Conservation (phyloP, 192 early-diverging fungal genomes). For the Backusella liffmaniae region DNA sequence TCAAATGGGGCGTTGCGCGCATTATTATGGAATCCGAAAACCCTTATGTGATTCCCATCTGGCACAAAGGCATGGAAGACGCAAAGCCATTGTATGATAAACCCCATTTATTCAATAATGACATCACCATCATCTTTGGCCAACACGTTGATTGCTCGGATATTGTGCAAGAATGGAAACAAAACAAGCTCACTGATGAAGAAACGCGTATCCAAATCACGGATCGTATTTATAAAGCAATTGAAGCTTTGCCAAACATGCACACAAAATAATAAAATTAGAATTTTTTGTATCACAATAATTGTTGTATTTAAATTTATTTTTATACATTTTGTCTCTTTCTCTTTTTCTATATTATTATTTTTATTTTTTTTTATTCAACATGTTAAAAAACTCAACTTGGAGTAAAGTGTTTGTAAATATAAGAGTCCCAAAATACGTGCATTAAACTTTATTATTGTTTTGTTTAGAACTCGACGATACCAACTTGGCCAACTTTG, state of each 20-base stretch:
- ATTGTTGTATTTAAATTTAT: constrained; percentile 1
- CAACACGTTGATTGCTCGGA: constrained; percentile 69
- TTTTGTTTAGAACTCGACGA: constrained; percentile 23
- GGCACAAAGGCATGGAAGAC: constrained; percentile 64
- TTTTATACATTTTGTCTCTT: not conserved
- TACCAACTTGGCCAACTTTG: constrained; percentile 35
- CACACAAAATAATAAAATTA: not conserved
- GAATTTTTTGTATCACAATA: not conserved
- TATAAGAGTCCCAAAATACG: not conserved
- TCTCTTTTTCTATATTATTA: constrained; percentile 14
- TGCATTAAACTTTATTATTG: not conserved
- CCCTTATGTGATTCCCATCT: constrained; percentile 72
- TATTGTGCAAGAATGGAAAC: constrained; percentile 55
- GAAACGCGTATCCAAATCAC: constrained; percentile 56
- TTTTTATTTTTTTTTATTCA: not conserved
- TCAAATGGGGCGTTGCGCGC: constrained; percentile 88
- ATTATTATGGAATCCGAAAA: constrained; percentile 76
- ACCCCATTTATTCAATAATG: constrained; percentile 52
- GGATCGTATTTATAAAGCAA: constrained; percentile 43
- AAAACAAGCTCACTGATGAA: constrained; percentile 45
- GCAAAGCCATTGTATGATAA: constrained; percentile 54
- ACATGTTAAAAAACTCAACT: constrained; percentile 27
- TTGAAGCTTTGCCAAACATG: constrained; percentile 39
- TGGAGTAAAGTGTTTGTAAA: constrained; percentile 22
- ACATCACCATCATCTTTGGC: constrained; percentile 66